Evolutionary conservation across 176 grass and related monocot species (phyloP).

Genomic region (Oryza brachyantha): DNA sequence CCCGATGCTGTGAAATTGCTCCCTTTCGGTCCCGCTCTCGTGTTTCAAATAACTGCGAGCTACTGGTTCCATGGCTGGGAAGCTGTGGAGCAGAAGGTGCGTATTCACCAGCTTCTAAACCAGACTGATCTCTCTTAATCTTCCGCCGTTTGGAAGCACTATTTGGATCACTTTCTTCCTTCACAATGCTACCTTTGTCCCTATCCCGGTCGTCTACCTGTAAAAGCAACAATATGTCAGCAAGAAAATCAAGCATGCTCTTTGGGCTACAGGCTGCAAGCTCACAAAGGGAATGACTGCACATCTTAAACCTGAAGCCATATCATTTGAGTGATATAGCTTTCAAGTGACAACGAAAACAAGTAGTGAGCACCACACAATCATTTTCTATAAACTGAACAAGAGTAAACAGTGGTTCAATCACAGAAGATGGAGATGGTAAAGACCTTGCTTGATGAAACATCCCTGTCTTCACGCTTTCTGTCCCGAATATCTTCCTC

Average conservation of each 20-base stretch:
- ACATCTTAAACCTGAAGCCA: not conserved
- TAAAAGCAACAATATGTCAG: slow-evolving; percentile 19
- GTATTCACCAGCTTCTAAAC: slow-evolving; percentile 81
- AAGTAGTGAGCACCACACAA: not conserved
- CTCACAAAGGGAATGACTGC: slow-evolving; percentile 1
- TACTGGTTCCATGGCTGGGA: slow-evolving; percentile 43
- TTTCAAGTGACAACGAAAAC: not conserved
- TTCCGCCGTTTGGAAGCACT: slow-evolving; percentile 72
- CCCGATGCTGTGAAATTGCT: slow-evolving; percentile 60
- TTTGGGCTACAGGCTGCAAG: not conserved
- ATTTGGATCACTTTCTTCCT: slow-evolving; percentile 80
- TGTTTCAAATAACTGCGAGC: slow-evolving; percentile 48
- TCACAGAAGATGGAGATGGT: not conserved
- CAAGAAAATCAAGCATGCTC: slow-evolving; percentile 15
- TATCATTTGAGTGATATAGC: not conserved
- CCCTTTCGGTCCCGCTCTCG: slow-evolving; percentile 89
- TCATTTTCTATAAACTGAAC: slow-evolving; percentile 8
- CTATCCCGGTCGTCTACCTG: slow-evolving; percentile 88
- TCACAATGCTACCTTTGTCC: slow-evolving; percentile 61
- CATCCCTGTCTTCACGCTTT: slow-evolving; percentile 86
- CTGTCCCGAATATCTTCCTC: slow-evolving; percentile 84
- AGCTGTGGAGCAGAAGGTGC: slow-evolving; percentile 58
- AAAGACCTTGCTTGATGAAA: slow-evolving; percentile 66
- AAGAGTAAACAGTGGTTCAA: not conserved
- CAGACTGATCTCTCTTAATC: slow-evolving; percentile 65